phyloP scores from a whole-genome alignment of 257 asterid genomes.

The Catharanthus roseus region DNA sequence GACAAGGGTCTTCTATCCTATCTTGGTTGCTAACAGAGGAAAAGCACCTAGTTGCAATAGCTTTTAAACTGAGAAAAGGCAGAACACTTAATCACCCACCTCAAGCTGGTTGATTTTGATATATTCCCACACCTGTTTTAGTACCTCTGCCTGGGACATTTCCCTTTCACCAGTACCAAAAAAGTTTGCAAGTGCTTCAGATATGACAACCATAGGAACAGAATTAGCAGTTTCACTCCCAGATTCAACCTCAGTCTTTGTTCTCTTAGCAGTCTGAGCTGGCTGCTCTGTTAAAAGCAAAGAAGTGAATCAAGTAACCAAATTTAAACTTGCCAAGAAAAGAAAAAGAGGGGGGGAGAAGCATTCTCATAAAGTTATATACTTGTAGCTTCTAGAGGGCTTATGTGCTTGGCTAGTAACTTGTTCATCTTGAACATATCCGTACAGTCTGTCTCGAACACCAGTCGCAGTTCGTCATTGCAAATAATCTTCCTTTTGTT shows the following conservation, averaged over 20 bases:
- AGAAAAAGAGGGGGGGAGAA: neutral
- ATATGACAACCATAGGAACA: slow-evolving; percentile 56
- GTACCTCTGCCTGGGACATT: slow-evolving; percentile 70
- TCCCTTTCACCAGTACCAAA: slow-evolving; percentile 59
- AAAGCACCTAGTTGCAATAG: neutral
- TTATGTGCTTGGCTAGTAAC: slow-evolving; percentile 36
- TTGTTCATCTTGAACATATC: slow-evolving; percentile 42
- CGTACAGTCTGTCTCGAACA: slow-evolving; percentile 33
- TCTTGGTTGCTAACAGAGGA: neutral
- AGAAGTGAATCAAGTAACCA: slow-evolving; percentile 1
- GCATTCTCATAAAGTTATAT: slow-evolving; percentile 13
- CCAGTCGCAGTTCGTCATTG: slow-evolving; percentile 35
- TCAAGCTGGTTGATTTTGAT: slow-evolving; percentile 70
- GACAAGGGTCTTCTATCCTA: neutral
- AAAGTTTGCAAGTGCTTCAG: slow-evolving; percentile 66
- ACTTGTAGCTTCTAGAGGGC: slow-evolving; percentile 47
- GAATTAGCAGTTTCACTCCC: slow-evolving; percentile 45
- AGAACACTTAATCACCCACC: slow-evolving; percentile 35
- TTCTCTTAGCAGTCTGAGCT: slow-evolving; percentile 44
- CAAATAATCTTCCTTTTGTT: slow-evolving; percentile 34
- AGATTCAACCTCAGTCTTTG: slow-evolving; percentile 50
- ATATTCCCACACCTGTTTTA: slow-evolving; percentile 76
- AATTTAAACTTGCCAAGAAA: neutral
- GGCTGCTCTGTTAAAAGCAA: slow-evolving; percentile 41
- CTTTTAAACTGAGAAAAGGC: neutral